Conservation (phyloP, 2,329 filamentous ascomycete genomes). For the Fusarium agapanthi region DNA sequence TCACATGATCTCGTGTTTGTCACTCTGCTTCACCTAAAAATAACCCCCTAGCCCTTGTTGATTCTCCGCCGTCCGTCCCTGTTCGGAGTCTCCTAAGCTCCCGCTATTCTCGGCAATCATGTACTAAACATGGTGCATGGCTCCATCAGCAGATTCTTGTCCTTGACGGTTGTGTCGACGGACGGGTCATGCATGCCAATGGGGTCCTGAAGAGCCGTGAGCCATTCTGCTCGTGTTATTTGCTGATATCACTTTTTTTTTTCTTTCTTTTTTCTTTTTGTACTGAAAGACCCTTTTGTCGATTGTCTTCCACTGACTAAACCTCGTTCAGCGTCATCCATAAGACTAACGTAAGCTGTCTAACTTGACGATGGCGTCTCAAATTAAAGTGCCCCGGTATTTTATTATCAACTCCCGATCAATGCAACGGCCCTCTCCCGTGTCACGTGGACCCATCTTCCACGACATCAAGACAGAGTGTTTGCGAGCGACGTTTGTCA, state of each 20-base stretch:
- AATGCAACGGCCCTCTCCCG: neutral
- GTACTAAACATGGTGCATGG: conserved; percentile 27
- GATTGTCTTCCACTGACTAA: neutral
- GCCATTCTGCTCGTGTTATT: neutral
- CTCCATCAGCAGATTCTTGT: conserved; percentile 16
- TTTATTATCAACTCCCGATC: conserved; percentile 7
- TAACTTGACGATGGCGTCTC: conserved; percentile 13
- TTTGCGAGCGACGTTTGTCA: neutral
- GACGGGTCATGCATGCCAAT: neutral
- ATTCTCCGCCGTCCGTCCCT: conserved; percentile 2
- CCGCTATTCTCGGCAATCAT: conserved; percentile 38
- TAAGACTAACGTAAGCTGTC: neutral
- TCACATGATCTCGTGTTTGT: conserved; percentile 47
- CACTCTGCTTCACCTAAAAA: conserved; percentile 35
- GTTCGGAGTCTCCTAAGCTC: conserved; percentile 21
- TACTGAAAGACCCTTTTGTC: neutral
- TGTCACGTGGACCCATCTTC: conserved; percentile 9
- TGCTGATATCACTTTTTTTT: neutral
- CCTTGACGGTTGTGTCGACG: neutral
- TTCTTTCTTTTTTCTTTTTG: neutral
- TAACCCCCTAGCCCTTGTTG: conserved; percentile 14
- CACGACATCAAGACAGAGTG: neutral
- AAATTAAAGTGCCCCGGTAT: neutral
- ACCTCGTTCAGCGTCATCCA: neutral
- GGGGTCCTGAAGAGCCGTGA: neutral